Percentiles rank a stretch among this genome's conserved stretches.
Evolutionary conservation across 208 protist genomes (phyloP).

Genomic region (Phytomonas sp.): DNA sequence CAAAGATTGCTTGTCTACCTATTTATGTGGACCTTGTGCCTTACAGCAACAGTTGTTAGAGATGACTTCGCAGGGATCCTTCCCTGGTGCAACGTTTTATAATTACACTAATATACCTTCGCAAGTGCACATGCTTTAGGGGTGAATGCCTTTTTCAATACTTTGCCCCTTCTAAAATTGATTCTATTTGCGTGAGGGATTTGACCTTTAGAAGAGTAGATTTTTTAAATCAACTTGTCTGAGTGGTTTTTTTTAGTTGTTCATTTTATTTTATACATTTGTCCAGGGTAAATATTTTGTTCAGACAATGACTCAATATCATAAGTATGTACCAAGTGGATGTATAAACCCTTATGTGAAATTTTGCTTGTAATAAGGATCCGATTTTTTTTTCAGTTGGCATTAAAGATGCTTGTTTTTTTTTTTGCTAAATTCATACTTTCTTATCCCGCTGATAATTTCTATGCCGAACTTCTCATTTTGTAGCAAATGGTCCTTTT

Average conservation of each 20-base stretch:
- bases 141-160: too few relatives aligned
- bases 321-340: too few relatives aligned
- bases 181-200: too few relatives aligned
- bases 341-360: too few relatives aligned
- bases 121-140: conserved; percentile 21
- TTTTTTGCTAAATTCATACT: conserved; percentile 11
- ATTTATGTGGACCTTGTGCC: conserved; percentile 27
- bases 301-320: conserved; percentile 1
- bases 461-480: too few relatives aligned
- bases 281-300: neutral
- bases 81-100: conserved; percentile 50
- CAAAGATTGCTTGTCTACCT: conserved; percentile 19
- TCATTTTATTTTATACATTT: conserved; percentile 7
- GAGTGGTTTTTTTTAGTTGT: too few relatives aligned
- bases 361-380: neutral
- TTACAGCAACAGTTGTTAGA: conserved; percentile 53
- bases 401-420: conserved; percentile 2
- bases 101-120: conserved; percentile 14
- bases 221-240: too few relatives aligned
- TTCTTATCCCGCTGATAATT: too few relatives aligned
- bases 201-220: too few relatives aligned
- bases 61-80: conserved; percentile 47
- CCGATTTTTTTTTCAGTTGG: conserved; percentile 15
- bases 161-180: too few relatives aligned
- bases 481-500: too few relatives aligned